Evolutionary conservation across 352 stramenopile genomes (phyloP), one percentile per base, ranked within the genome.

Genomic region (Phytophthora sansomeana): DNA sequence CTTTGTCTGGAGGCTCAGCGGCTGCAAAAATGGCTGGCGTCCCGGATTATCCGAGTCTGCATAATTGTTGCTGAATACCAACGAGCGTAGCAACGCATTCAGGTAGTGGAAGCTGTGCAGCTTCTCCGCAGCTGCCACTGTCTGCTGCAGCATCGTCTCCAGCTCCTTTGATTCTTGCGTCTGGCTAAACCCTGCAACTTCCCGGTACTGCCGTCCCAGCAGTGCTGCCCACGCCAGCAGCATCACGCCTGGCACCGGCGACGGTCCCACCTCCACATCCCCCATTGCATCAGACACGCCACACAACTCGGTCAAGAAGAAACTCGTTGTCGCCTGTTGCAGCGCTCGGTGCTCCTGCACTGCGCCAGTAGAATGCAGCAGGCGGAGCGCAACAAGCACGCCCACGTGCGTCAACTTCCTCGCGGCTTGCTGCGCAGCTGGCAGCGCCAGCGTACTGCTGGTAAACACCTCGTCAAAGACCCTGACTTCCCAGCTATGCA

Each of bases 81-180:
- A 71, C 8, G 69, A 67, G 1, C 65, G 69, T n/a, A 92, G 47
- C 16, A 89, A 49, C 6, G 67, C 58, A 14, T 89, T 78, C 8
- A 90, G 55, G 48, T 79, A 81, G 42, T 90, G 81, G 52, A 92
- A 90, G 21, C 80, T 80, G 19, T 78, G 73, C 5, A 72, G 52
- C 10, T 59, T 36, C 39, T 92, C 83, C 1, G 78, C 77, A 14
- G 70, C 62, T 42, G 58, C 51, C 5, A 92, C 56, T 5, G 75
- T 75, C 3, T 74, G 58, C 53, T 90, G 76, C 26, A 92, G 57
- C 35, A 81, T 63, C 2, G 33, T 28, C 17, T 87, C 71, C 17
- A 89, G 35, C 29, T 80, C 60, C 19, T 46, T 50, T 9, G 38
- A 39, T 58, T 78, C 43, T 14, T 68, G 49, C 5, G 30, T 63